Evolutionary conservation across 345 rosid genomes (phyloP), one percentile per base, ranked within the genome.

Genomic region (Salix koriyanagi): DNA sequence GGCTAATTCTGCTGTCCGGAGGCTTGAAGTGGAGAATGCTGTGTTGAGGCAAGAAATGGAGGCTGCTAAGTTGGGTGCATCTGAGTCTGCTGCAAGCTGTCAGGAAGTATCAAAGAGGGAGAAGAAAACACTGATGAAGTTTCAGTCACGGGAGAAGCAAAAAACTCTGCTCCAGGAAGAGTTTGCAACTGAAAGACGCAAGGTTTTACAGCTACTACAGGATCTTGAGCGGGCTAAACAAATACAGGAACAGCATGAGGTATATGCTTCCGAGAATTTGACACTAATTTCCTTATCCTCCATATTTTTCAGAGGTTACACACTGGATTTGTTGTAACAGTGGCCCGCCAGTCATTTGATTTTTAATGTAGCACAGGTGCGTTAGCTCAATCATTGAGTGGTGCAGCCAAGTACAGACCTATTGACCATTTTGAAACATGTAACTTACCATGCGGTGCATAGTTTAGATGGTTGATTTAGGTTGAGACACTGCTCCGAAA

Each of bases 91-190:
- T 67, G 88, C 86, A 56, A 93, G 89, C 83, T 89, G 89, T 76
- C 87, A 80, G 74, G 92, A 93, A 78, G 97, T 84, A 28, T 87
- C 86, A n/a, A 87, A 89, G 83, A 93, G 94, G 86, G 94, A 89
- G 87, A 90, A 89, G 87, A 91, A 76, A 75, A 85, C 89, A 12
- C 78, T 79, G 79, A 83, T 83, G 85, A 86, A 88, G 82, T 78
- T 75, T 77, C 99, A 90, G 79, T 89, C 97, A 14, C 89, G 93
- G 97, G 97, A 93, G 77, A 89, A 88, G 85, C 93, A 91, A 80
- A 95, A 88, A 80, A 52, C 71, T 36, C 76, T 84, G 77, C 79
- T 95, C 70, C 94, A 85, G 81, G 97, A 92, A 76, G 99, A 92
- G 85, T 89, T 90, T 32, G 84, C 79, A 75, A 77, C 84, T 50